Evolutionary conservation across 192 early-diverging fungal genomes (phyloP), one percentile per base, ranked within the genome.

Genomic region (Gryganskiella cystojenkinii): DNA sequence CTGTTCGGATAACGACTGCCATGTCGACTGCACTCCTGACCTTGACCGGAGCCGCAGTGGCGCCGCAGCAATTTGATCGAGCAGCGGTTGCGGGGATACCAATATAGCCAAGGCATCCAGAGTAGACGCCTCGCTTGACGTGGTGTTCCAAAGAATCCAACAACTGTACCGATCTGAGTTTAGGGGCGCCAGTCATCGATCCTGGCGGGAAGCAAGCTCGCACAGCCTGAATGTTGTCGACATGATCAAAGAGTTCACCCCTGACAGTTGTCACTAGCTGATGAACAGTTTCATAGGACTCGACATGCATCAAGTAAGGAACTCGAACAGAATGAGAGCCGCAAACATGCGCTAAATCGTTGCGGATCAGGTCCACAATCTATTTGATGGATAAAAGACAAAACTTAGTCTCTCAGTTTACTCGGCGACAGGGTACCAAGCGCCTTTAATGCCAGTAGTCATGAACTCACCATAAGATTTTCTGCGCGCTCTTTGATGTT

Each of bases 131-230:
- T 1, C 97, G 87, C 6, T 82, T 86, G n/a, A 81, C 80, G 44
- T 90, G 61, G 0, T 64, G 56, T 58, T 98, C 96, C 54, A 97
- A 85, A 13, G 76, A 64, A 40, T 93, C 90, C 28, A 99, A 75
- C 4, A 98, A 71, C 51, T 92, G 87, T 37, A 95, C 84, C 0
- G 95, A 94, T 43, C 98, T 87, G 10, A 89, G 74, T 73, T 99
- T 99, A 4, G 98, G 98, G 0, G 98, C 98, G 8, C 98, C 98
- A 0, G 98, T 99, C 96, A 99, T 98, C 0, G 95, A 97, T 0
- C 96, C 96, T 71, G 97, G 97, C 24, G 97, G 97, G 57, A 99
- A 99, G 47, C 92, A 92, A 13, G 86, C 84, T 40, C 82, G 84
- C 17, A 97, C 68, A 2, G 91, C 93, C 30, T 90, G 88, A 0